Base-by-base conservation (phyloP, 208 protist species). In the Trypanosoma caninum region DNA sequence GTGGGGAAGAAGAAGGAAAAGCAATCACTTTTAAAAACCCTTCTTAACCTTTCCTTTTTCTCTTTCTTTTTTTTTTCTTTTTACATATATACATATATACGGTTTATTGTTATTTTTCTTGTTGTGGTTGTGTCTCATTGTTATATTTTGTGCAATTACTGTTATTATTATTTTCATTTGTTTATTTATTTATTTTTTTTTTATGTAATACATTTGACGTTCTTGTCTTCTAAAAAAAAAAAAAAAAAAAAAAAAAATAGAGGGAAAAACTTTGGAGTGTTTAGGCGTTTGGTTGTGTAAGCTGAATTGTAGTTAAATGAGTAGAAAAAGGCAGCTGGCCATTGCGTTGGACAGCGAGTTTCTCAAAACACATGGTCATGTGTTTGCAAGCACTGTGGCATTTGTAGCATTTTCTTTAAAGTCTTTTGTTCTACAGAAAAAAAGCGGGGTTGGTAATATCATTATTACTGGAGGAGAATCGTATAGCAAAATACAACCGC, bases 331-430 rank as follows among this genome's bases (percentile, higher is more conserved):
- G 23, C 34, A 59, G 37, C 9, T 47, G 41, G 4, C 57, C 9
- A 68, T 88, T 18, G 86, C 82, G 7, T 47, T 86, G 0, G 86
- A 93, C 52, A 38, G 85, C 14, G 82, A 93, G 72, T 93, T 90
- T 67, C 37, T 93, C 35, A 90, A 87, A 73, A 84, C 65, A 23
- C 35, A 69, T 38, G 68, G 76, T 9, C 23, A 23, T 20, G 48
- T 73, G 3, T 72, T 78, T 44, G 74, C 74, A 0, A 75, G 86
- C 0, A 70, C 80, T 22, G 68, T 77, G 3, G 86, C 80, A 3
- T 78, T 93, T 47, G 86, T 93, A 0, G 82, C 86, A 0, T 89
- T 93, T 27, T 27, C 34, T 5, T 40, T 25, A n/a, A n/a, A n/a
- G n/a, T n/a, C n/a, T n/a, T n/a, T n/a, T n/a, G n/a, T n/a, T n/a